Percentiles rank a stretch among this genome's conserved stretches.
phyloP scores from a whole-genome alignment of 2,329 filamentous ascomycete genomes.

The Fusarium siculi region DNA sequence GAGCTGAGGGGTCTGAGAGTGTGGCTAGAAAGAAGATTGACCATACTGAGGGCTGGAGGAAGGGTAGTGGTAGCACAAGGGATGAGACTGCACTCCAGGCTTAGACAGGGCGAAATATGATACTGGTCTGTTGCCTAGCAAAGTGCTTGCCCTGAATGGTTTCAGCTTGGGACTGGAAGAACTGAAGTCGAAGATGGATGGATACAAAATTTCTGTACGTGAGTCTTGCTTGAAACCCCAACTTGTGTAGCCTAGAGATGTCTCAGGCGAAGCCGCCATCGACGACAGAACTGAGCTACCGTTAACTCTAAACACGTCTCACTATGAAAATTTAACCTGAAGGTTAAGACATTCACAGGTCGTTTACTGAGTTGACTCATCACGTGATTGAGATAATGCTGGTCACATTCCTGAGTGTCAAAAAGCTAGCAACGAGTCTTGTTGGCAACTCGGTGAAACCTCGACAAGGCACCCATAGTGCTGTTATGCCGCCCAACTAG shows the following conservation, averaged over 20 bases:
- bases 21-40: conserved; percentile 64
- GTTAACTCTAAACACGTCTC: conserved; percentile 5
- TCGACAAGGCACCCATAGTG: background rate
- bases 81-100: conserved; percentile 70
- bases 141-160: no score
- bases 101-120: conserved; percentile 40
- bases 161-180: background rate
- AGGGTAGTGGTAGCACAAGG: conserved; percentile 66
- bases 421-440: background rate
- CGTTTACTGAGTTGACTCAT: background rate
- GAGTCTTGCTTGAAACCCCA: background rate
- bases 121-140: background rate
- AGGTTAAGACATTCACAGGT: background rate
- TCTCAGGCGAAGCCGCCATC: background rate
- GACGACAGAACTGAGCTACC: background rate
- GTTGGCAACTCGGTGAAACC: background rate
- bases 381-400: background rate
- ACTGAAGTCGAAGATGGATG: background rate
- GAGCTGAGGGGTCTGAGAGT: conserved; percentile 67
- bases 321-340: conserved; percentile 2
- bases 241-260: background rate
- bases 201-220: background rate
- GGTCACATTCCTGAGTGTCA: background rate
- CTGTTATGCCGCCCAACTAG: background rate
- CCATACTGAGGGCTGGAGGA: conserved; percentile 62